A percentile compares a stretch with the other conserved stretches of the same genome.
phyloP scores from a whole-genome alignment of 176 grass and related monocot species.

The Carex parvula region DNA sequence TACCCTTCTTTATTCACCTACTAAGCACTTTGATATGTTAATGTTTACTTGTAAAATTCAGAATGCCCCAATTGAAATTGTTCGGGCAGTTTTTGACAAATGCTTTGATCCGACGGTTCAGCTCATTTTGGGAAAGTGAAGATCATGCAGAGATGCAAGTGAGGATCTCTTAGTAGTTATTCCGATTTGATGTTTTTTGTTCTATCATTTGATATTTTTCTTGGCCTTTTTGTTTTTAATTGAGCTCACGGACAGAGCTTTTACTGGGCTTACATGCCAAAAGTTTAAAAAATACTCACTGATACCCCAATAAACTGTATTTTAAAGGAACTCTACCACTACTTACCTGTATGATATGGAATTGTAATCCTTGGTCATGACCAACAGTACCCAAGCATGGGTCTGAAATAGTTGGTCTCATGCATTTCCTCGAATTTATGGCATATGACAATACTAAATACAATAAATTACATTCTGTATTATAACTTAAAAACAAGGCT shows the following conservation, averaged over 20 bases:
- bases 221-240: neutral
- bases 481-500: neutral
- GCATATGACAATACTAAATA: neutral
- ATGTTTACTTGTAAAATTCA: slow-evolving; percentile 36
- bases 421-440: neutral
- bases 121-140: slow-evolving; percentile 86
- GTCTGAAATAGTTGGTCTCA: neutral
- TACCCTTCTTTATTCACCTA: neutral
- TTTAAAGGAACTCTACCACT: neutral
- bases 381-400: neutral
- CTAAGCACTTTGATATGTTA: neutral
- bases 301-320: neutral
- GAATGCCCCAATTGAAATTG: slow-evolving; percentile 66
- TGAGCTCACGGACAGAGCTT: slow-evolving; percentile 24
- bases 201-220: slow-evolving; percentile 11
- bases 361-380: neutral
- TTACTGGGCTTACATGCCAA: neutral
- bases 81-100: slow-evolving; percentile 68
- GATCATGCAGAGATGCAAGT: slow-evolving; percentile 98
- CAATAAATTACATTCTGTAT: neutral
- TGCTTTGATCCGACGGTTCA: slow-evolving; percentile 81
- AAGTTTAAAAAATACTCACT: neutral
- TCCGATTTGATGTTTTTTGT: neutral
- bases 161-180: slow-evolving; percentile 18
- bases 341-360: neutral